A percentile compares a stretch with the other conserved stretches of the same genome.
These are phyloP conservation scores for Scutellaria baicalensis DNA, from an alignment of 257 asterid genomes.

Conservation along the genomic window DNA sequence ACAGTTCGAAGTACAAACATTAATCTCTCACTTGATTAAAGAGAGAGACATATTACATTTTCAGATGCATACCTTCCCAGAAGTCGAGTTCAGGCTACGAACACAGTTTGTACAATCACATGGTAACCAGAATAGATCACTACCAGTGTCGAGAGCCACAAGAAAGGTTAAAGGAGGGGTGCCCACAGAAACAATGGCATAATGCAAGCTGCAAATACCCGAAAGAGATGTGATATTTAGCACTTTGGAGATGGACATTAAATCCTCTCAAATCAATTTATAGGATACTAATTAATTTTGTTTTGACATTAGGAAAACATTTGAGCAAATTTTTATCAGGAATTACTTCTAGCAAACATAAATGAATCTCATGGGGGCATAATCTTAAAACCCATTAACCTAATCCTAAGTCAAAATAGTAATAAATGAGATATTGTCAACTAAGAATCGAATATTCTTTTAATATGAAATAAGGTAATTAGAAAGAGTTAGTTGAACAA, in stretches of 20 bases:
- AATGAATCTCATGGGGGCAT: too few relatives aligned
- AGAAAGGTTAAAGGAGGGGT: slow-evolving; percentile 55
- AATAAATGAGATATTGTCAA: background rate
- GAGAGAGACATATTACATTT: background rate
- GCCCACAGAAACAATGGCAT: slow-evolving; percentile 75
- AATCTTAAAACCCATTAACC: too few relatives aligned
- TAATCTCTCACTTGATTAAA: background rate
- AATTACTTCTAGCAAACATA: background rate
- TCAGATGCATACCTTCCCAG: slow-evolving; percentile 37
- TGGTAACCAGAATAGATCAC: slow-evolving; percentile 95
- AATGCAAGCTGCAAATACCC: slow-evolving; percentile 70
- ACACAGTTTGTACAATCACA: slow-evolving; percentile 70
- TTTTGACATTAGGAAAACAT: background rate
- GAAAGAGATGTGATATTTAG: background rate
- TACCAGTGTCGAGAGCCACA: slow-evolving; percentile 98
- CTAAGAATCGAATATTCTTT: background rate
- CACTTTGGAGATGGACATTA: background rate
- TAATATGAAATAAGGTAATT: too few relatives aligned
- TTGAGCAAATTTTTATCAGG: background rate
- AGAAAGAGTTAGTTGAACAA: background rate
- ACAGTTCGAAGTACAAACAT: background rate
- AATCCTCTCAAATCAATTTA: background rate
- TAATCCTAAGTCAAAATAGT: background rate
- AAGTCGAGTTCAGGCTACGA: slow-evolving; percentile 33
- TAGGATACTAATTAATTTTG: background rate